Evolutionary conservation across 164 flowering plant genomes (phyloP).

Genomic region (Nelumbo lutea): DNA sequence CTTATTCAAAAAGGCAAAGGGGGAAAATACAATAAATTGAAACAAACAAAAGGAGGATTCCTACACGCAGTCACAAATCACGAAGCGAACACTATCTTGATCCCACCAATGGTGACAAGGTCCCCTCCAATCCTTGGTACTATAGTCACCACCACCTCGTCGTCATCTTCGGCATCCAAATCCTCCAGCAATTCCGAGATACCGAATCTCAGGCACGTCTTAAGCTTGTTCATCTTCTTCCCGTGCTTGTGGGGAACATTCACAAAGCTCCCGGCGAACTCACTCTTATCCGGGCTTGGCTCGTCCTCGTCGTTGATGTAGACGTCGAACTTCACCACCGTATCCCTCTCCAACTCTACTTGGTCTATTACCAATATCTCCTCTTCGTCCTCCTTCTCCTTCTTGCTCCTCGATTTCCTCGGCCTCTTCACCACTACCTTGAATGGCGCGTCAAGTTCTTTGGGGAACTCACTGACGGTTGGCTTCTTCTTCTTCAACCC

Average conservation of each 20-base stretch:
- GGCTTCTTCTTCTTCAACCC: background rate
- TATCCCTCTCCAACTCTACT: constrained; percentile 12
- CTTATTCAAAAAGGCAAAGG: too few species aligned
- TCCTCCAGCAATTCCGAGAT: constrained; percentile 26
- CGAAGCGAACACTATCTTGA: constrained; percentile 15
- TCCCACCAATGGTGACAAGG: constrained; percentile 6
- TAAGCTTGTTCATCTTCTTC: constrained; percentile 9
- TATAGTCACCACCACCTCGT: constrained; percentile 13
- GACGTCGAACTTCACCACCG: constrained; percentile 33
- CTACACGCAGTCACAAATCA: background rate
- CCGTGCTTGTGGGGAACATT: constrained; percentile 18
- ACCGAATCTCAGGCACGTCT: constrained; percentile 19
- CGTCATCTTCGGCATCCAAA: constrained; percentile 16
- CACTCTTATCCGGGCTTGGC: constrained; percentile 10
- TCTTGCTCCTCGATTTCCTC: constrained; percentile 17
- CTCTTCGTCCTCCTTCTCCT: constrained; percentile 28
- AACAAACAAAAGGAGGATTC: too few species aligned
- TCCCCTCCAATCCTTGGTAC: constrained; percentile 10
- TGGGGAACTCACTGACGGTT: constrained; percentile 9
- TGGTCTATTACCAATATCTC: constrained; percentile 32
- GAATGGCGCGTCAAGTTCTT: constrained; percentile 7
- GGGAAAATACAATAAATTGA: too few species aligned
- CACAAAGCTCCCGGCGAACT: constrained; percentile 35
- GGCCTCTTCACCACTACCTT: constrained; percentile 23
- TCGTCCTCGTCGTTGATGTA: constrained; percentile 34